phyloP scores from a whole-genome alignment of 2,329 filamentous ascomycete species.

The Trichoderma harzianum region DNA sequence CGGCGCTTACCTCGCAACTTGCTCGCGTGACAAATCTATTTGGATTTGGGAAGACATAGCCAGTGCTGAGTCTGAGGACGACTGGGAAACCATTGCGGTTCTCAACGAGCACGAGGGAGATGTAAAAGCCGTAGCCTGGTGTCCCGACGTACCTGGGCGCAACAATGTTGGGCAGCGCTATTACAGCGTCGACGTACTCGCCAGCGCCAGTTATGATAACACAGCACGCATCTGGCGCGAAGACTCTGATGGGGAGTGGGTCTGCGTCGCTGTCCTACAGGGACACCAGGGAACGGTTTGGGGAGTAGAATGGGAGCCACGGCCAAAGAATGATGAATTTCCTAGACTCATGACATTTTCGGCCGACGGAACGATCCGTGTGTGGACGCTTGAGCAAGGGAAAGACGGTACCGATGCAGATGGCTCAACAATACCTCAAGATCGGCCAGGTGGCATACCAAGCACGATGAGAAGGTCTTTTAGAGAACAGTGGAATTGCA shows the following conservation, averaged over 20 bases:
- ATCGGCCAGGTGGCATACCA: slow-evolving; percentile 63
- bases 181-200: slow-evolving; percentile 68
- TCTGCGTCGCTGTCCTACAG: slow-evolving; percentile 75
- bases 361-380: slow-evolving; percentile 72
- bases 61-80: slow-evolving; percentile 72
- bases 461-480: slow-evolving; percentile 79
- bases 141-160: slow-evolving; percentile 61
- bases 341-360: slow-evolving; percentile 76
- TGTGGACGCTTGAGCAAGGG: slow-evolving; percentile 69
- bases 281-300: slow-evolving; percentile 87
- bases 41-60: slow-evolving; percentile 98
- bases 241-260: slow-evolving; percentile 87
- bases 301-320: slow-evolving; percentile 71
- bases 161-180: slow-evolving; percentile 37
- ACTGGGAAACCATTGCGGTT: slow-evolving; percentile 95
- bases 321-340: slow-evolving; percentile 41
- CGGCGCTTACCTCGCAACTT: slow-evolving; percentile 81
- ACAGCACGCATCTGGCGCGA: slow-evolving; percentile 86
- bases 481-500: slow-evolving; percentile 81
- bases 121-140: slow-evolving; percentile 93
- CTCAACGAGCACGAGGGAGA: slow-evolving; percentile 93
- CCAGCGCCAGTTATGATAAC: slow-evolving; percentile 91
- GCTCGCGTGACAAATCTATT: slow-evolving; percentile 86
- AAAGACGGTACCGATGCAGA: slow-evolving; percentile 44
- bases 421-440: slow-evolving; percentile 31